Conservation (phyloP, 768 basidiomycete species). For the Termitomyces sp. region DNA sequence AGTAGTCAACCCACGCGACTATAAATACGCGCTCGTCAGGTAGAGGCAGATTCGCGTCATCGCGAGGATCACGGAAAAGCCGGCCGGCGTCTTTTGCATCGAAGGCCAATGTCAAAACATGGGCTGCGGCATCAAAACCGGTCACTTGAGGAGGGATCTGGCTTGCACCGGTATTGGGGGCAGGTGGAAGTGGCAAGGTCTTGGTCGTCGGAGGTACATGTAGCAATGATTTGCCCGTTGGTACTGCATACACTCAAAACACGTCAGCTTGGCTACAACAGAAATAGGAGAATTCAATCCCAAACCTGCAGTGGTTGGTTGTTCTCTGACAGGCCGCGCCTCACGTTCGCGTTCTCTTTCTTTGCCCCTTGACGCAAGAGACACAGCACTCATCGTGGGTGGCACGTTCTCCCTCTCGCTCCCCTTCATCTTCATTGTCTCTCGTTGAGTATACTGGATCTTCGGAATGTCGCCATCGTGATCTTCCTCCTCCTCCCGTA, state of each 20-base stretch:
- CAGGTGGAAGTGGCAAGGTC: constrained; percentile 13
- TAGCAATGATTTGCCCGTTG: constrained; percentile 8
- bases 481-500: constrained; percentile 38
- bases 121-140: constrained; percentile 63
- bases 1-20: constrained; percentile 98
- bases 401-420: constrained; percentile 28
- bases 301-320: constrained; percentile 4
- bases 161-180: background rate
- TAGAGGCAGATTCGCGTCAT: constrained; percentile 38
- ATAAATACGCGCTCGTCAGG: constrained; percentile 82
- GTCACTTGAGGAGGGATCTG: constrained; percentile 26
- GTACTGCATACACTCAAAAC: background rate
- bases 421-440: constrained; percentile 17
- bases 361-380: constrained; percentile 8
- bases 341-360: constrained; percentile 12
- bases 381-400: constrained; percentile 1
- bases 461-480: constrained; percentile 17
- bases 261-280: background rate
- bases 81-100: constrained; percentile 57
- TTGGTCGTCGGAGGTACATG: constrained; percentile 9
- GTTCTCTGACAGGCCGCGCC: constrained; percentile 3
- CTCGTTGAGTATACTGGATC: constrained; percentile 18
- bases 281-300: background rate
- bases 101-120: constrained; percentile 51
- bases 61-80: constrained; percentile 62